Base-by-base conservation (phyloP, 441 rosid species). In the Melastoma candidum region DNA sequence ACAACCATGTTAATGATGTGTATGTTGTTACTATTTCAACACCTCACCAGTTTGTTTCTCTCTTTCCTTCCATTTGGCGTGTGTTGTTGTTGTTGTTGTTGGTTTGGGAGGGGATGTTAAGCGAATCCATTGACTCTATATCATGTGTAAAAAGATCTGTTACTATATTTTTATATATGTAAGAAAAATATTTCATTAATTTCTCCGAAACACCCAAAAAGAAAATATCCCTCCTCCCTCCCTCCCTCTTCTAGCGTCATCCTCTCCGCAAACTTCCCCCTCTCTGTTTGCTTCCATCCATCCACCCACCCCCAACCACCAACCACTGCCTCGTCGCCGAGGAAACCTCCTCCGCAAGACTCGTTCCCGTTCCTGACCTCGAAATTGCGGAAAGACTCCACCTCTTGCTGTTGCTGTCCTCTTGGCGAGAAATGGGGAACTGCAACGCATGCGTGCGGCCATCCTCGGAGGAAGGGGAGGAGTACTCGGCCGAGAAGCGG, bases 361-460 rank as follows among this genome's bases (percentile, higher is more conserved):
- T 44, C 46, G 0, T 44, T 36, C 41, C 45, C 27, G 22, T 10
- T 14, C 3, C 43, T n/a, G 12, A 14, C 13, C 11, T 24, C 46
- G 12, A 25, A 36, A 36, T 4, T 36, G 8, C 41, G 1, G 41
- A 36, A 36, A 36, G 41, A 36, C 41, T 45, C 41, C 11, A n/a
- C n/a, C 8, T 22, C 1, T 12, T 12, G 7, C 0, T 25, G 59
- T 44, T 57, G 46, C 1, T 27, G 56, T 1, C 12, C 2, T 2
- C 17, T 27, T 48, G 26, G 54, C 10, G 8, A 58, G 64, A 53
- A 52, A 90, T 90, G 97, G 98, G 98, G 27, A 90, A 90, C 81
- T 90, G 98, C 61, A 82, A 77, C 85, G 77, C 75, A 32, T 90
- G 98, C 57, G 79, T 90, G 26, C 73, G 83, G 39, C 81, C 80